Conservation (phyloP, 108 stramenopile species). For the Skeletonema potamos region DNA sequence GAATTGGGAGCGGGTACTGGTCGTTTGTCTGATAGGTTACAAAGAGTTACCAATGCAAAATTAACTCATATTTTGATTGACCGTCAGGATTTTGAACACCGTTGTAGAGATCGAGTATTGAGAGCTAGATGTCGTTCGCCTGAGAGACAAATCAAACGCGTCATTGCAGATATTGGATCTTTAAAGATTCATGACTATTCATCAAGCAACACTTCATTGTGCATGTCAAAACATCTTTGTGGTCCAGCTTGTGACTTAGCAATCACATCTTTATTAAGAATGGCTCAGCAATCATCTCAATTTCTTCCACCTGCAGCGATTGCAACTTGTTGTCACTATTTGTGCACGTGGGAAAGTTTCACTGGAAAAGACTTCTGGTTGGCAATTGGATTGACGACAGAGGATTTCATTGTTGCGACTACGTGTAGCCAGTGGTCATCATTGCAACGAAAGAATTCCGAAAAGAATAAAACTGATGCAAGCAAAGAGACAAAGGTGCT, state of each 20-base stretch:
- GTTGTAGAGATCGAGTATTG: slow-evolving; percentile 19
- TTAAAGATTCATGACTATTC: not conserved
- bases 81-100: slow-evolving; percentile 24
- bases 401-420: slow-evolving; percentile 23
- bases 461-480: not conserved
- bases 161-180: slow-evolving; percentile 3
- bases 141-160: not conserved
- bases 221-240: slow-evolving; percentile 37
- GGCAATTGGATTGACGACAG: slow-evolving; percentile 12
- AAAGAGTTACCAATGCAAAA: not conserved
- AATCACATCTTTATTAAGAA: slow-evolving; percentile 2
- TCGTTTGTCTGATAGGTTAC: slow-evolving; percentile 20
- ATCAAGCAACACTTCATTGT: not conserved
- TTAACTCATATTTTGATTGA: slow-evolving; percentile 21
- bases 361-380: slow-evolving; percentile 15
- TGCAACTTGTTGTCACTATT: slow-evolving; percentile 39
- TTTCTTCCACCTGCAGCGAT: slow-evolving; percentile 14
- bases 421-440: slow-evolving; percentile 20
- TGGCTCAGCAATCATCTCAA: not conserved
- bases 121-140: not conserved
- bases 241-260: slow-evolving; percentile 31
- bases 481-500: no score
- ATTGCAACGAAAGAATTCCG: not conserved
- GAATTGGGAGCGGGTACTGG: slow-evolving; percentile 30
- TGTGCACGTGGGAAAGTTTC: slow-evolving; percentile 27